Evolutionary conservation across 139 green algal genomes (phyloP).

Genomic region (Diplosphaera chodatii): DNA sequence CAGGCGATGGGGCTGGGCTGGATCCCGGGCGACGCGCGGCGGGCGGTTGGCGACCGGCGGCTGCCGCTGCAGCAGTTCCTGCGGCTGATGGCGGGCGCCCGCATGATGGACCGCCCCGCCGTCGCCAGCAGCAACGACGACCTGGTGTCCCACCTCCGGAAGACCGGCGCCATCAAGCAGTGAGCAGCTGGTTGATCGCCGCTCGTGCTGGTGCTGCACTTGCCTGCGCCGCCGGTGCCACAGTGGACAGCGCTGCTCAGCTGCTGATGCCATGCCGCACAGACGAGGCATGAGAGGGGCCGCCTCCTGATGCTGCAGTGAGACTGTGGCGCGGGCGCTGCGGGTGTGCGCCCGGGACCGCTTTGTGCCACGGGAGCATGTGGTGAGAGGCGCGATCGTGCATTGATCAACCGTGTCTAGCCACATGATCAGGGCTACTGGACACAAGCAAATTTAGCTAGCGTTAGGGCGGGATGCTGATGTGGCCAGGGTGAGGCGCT

Average conservation of each 20-base stretch:
- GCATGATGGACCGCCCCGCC: constrained; percentile 19
- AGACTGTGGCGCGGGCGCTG: constrained; percentile 44
- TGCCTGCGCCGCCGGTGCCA: too few relatives aligned
- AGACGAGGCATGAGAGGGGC: not conserved
- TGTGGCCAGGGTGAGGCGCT: constrained; percentile 47
- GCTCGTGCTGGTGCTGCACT: too few relatives aligned
- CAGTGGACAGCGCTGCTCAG: too few relatives aligned
- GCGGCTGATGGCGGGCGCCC: constrained; percentile 36
- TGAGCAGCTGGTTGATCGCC: constrained; percentile 2
- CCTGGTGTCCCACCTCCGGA: constrained; percentile 39
- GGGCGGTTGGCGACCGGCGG: constrained; percentile 4
- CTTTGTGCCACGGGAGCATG: constrained; percentile 57
- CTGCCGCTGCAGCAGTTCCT: constrained; percentile 47
- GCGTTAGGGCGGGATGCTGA: too few relatives aligned
- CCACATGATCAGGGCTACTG: too few relatives aligned
- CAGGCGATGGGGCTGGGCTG: not conserved
- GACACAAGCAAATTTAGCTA: too few relatives aligned
- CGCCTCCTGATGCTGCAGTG: constrained; percentile 33
- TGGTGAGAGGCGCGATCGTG: too few relatives aligned
- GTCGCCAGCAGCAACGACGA: constrained; percentile 43
- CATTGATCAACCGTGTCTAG: too few relatives aligned
- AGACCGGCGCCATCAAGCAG: constrained; percentile 31
- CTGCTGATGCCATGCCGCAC: too few relatives aligned
- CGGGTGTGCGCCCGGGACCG: constrained; percentile 35
- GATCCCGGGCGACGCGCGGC: not conserved